These are phyloP conservation scores for Penicillium sp. DNA, from an alignment of 2,329 filamentous ascomycete genomes.

Conservation along the genomic window DNA sequence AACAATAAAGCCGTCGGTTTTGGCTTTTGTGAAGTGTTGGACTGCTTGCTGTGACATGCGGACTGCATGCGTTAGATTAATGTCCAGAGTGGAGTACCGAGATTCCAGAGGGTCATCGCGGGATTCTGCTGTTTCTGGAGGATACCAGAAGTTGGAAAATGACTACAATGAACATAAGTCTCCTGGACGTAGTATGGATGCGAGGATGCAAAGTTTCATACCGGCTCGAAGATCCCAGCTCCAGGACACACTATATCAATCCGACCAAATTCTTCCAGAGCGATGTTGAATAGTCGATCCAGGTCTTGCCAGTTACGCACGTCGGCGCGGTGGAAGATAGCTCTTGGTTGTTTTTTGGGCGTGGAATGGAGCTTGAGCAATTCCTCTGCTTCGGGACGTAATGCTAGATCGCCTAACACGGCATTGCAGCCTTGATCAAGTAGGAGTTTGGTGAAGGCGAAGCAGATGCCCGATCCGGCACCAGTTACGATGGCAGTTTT, in stretches of 20 bases:
- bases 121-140: background rate
- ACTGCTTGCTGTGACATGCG: background rate
- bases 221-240: background rate
- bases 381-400: background rate
- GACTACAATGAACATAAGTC: background rate
- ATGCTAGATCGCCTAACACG: background rate
- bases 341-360: background rate
- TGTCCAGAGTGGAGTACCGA: background rate
- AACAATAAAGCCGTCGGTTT: background rate
- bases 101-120: background rate
- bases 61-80: background rate
- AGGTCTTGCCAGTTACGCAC: background rate
- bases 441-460: background rate
- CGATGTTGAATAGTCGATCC: background rate
- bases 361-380: background rate
- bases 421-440: background rate
- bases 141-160: background rate
- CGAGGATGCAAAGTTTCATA: background rate
- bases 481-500: background rate
- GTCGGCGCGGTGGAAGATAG: background rate
- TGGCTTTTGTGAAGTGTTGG: background rate
- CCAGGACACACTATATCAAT: conserved; percentile 1
- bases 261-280: background rate
- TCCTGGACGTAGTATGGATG: background rate
- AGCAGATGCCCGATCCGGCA: background rate